Conservation (phyloP, 1,284 basidiomycete species). For the Irpex sp. region DNA sequence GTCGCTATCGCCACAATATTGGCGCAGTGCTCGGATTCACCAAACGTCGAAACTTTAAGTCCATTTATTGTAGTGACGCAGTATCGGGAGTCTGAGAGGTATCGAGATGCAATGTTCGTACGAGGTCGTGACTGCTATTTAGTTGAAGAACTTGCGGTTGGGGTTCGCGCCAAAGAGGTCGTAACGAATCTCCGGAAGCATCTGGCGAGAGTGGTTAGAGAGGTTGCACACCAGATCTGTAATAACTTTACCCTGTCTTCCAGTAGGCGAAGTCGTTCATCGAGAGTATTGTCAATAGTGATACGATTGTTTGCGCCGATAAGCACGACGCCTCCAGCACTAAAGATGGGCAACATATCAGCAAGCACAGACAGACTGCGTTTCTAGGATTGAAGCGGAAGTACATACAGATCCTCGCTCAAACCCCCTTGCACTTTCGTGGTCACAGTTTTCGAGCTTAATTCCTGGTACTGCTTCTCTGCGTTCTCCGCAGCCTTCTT, state of each 20-base stretch:
- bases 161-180: conserved; percentile 84
- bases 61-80: not conserved
- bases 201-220: conserved; percentile 41
- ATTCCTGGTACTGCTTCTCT: conserved; percentile 61
- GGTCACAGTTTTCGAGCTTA: conserved; percentile 70
- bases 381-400: not conserved
- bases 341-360: conserved; percentile 23
- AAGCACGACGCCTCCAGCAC: conserved; percentile 84
- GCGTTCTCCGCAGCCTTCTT: conserved; percentile 64
- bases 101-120: not conserved
- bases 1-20: too few species aligned
- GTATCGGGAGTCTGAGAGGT: not conserved
- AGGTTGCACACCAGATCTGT: not conserved
- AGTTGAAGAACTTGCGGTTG: conserved; percentile 85
- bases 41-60: not conserved
- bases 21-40: too few species aligned
- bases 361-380: not conserved
- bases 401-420: conserved; percentile 66
- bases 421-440: conserved; percentile 67
- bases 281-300: conserved; percentile 88
- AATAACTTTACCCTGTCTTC: conserved; percentile 78
- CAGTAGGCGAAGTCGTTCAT: conserved; percentile 81
- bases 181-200: conserved; percentile 87
- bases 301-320: conserved; percentile 73
- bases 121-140: not conserved